phyloP scores from a whole-genome alignment of 331 rosid genomes.

The Acacia concinna region DNA sequence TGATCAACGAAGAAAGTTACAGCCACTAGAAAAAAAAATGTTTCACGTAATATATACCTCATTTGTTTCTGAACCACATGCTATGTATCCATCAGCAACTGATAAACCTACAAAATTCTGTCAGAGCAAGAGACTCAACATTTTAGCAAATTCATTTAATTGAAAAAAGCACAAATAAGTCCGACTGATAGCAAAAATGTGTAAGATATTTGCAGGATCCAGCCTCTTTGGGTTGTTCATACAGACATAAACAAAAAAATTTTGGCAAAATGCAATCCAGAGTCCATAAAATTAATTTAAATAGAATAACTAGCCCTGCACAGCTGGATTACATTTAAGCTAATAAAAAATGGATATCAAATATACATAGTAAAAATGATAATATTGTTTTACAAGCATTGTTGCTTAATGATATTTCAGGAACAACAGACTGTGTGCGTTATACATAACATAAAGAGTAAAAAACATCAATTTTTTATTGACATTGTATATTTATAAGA shows the following conservation, averaged over 20 bases:
- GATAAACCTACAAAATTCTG: conserved; percentile 98
- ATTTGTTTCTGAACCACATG: conserved; percentile 98
- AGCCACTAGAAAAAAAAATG: not conserved
- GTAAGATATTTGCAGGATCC: conserved; percentile 10
- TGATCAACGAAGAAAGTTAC: too few species aligned
- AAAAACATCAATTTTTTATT: not conserved
- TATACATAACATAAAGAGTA: not conserved
- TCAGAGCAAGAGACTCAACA: conserved; percentile 35
- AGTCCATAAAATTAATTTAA: conserved; percentile 16
- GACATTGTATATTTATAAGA: not conserved
- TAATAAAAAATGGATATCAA: not conserved
- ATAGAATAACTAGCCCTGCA: not conserved
- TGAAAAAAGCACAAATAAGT: conserved; percentile 15
- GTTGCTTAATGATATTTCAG: not conserved
- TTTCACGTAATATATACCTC: conserved; percentile 58
- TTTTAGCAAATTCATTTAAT: conserved; percentile 32
- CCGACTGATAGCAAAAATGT: conserved; percentile 31
- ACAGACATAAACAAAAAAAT: conserved; percentile 8
- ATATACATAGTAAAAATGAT: not conserved
- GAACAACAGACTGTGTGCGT: not conserved
- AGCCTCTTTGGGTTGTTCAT: not conserved
- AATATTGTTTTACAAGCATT: not conserved
- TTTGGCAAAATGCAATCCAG: conserved; percentile 20
- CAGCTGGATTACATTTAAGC: not conserved
- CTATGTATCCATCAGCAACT: conserved; percentile 77